These are phyloP conservation scores for Populus euphratica DNA, from an alignment of 345 rosid species.

Conservation along the genomic window DNA sequence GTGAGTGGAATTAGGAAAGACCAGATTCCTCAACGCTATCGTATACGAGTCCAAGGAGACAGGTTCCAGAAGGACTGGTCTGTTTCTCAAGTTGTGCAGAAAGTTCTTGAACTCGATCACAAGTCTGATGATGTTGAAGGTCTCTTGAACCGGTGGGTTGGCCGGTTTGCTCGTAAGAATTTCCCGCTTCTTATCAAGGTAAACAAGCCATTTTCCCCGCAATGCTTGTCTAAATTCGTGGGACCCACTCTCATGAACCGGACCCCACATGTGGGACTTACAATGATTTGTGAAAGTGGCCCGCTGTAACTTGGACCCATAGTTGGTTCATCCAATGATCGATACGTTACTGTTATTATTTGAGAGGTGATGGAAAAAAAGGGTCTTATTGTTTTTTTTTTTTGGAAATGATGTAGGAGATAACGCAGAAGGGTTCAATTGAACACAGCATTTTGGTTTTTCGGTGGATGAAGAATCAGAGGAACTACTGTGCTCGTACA, in stretches of 20 bases:
- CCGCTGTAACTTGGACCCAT: too few species aligned
- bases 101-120: constrained; percentile 49
- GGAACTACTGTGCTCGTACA: constrained; percentile 72
- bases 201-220: neutral
- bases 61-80: constrained; percentile 89
- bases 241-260: neutral
- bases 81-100: constrained; percentile 62
- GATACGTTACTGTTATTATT: too few species aligned
- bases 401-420: constrained; percentile 41
- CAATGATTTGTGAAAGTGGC: too few species aligned
- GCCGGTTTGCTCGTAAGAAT: constrained; percentile 80
- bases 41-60: constrained; percentile 52
- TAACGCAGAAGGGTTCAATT: constrained; percentile 67
- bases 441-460: constrained; percentile 64
- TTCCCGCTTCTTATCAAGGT: constrained; percentile 69
- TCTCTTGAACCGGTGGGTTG: constrained; percentile 76
- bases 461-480: constrained; percentile 75
- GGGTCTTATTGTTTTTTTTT: neutral
- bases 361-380: neutral
- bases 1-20: constrained; percentile 59
- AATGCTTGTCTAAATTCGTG: neutral
- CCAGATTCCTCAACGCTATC: constrained; percentile 58
- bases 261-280: too few species aligned
- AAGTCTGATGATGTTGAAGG: constrained; percentile 49
- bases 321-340: too few species aligned